Evolutionary conservation across 495 filamentous ascomycete species (phyloP).

Genomic region (Talaromyces ruber): DNA sequence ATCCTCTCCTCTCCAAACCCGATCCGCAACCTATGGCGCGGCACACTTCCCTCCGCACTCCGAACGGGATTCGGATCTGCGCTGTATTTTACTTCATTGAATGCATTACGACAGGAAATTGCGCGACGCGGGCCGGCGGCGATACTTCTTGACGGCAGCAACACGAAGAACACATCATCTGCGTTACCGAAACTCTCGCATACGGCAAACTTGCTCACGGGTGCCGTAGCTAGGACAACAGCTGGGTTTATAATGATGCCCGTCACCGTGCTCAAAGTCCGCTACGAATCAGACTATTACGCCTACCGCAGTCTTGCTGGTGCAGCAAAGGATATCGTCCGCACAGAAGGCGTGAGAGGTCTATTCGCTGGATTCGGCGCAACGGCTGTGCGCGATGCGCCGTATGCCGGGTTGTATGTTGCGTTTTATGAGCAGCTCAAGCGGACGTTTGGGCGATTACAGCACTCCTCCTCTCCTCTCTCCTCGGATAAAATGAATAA

Average conservation of each 20-base stretch:
- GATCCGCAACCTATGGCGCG: conserved; percentile 81
- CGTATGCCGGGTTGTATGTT: conserved; percentile 92
- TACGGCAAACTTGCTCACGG: conserved; percentile 75
- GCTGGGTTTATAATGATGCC: conserved; percentile 94
- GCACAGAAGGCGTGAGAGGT: conserved; percentile 65
- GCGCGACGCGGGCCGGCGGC: conserved; percentile 30
- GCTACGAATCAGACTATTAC: conserved; percentile 83
- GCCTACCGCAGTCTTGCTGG: conserved; percentile 66
- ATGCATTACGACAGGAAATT: conserved; percentile 66
- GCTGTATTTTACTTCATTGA: conserved; percentile 87
- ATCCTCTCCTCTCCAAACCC: conserved; percentile 55
- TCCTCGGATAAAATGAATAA: conserved; percentile 3
- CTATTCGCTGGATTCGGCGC: conserved; percentile 94
- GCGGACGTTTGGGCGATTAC: conserved; percentile 43
- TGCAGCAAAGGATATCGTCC: conserved; percentile 67
- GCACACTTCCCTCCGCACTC: conserved; percentile 82
- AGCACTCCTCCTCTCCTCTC: neutral
- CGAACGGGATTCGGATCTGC: conserved; percentile 90
- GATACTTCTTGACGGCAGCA: conserved; percentile 14
- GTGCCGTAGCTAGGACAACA: conserved; percentile 71
- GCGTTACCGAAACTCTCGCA: conserved; percentile 79
- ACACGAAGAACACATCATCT: conserved; percentile 40
- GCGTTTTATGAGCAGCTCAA: conserved; percentile 91
- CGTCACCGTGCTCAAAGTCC: conserved; percentile 92
- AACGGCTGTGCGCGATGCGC: conserved; percentile 86